phyloP scores from a whole-genome alignment of 768 basidiomycete genomes.

The Ramaria sp. region DNA sequence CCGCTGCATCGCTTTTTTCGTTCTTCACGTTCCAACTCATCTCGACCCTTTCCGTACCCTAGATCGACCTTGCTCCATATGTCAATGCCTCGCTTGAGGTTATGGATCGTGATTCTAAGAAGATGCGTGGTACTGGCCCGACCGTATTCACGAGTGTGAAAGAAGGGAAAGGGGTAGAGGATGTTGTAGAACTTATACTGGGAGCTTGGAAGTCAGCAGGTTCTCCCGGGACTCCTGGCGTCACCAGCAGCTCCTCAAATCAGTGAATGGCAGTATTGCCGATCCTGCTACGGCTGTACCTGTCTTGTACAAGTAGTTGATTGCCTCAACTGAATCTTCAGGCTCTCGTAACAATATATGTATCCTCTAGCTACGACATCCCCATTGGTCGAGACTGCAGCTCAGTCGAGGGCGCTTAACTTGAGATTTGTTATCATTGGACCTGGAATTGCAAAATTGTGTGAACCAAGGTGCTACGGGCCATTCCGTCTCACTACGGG shows the following conservation, averaged over 20 bases:
- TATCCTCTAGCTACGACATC: no score
- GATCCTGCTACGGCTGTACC: no score
- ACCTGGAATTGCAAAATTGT: no score
- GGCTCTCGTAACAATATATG: no score
- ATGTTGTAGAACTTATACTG: slow-evolving; percentile 69
- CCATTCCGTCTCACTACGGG: no score
- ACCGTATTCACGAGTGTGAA: slow-evolving; percentile 86
- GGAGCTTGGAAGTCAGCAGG: slow-evolving; percentile 84
- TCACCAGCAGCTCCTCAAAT: no score
- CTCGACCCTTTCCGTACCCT: slow-evolving; percentile 1
- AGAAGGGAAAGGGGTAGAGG: slow-evolving; percentile 65
- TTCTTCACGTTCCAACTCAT: neutral
- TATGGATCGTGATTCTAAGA: slow-evolving; percentile 86
- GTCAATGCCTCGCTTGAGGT: slow-evolving; percentile 90
- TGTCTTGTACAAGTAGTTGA: no score
- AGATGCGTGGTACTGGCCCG: slow-evolving; percentile 92
- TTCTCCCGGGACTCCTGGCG: slow-evolving; percentile 49
- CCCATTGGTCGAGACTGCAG: no score
- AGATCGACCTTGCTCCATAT: slow-evolving; percentile 91
- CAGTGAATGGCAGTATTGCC: neutral
- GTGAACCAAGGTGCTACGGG: no score
- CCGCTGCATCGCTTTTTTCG: neutral
- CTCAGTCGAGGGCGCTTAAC: no score
- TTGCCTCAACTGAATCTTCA: no score
- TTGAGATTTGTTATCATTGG: no score